These are phyloP conservation scores for Thielaviopsis populi DNA, from an alignment of 2,329 filamentous ascomycete genomes.

Conservation along the genomic window DNA sequence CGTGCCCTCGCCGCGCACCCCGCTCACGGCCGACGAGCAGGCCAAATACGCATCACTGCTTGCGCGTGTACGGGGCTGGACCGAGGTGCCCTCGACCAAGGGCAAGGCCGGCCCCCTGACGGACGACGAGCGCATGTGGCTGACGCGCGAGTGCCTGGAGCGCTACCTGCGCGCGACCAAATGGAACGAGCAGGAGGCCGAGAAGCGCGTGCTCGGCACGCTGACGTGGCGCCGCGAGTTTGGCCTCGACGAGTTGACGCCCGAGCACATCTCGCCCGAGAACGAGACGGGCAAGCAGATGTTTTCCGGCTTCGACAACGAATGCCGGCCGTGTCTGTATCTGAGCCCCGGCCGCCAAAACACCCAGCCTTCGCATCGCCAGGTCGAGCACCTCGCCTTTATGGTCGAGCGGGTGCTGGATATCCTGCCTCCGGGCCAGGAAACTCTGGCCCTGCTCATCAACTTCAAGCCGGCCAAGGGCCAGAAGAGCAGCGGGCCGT, in stretches of 20 bases:
- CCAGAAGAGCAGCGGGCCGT: slow-evolving; percentile 57
- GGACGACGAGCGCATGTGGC: slow-evolving; percentile 72
- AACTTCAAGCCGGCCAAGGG: slow-evolving; percentile 74
- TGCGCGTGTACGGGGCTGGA: slow-evolving; percentile 40
- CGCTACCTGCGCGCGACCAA: slow-evolving; percentile 89
- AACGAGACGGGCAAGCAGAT: slow-evolving; percentile 96
- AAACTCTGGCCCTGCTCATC: slow-evolving; percentile 74
- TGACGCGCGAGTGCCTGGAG: slow-evolving; percentile 81
- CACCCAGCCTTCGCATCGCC: slow-evolving; percentile 69
- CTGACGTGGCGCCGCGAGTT: slow-evolving; percentile 85
- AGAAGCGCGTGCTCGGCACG: slow-evolving; percentile 65
- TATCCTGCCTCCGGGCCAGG: slow-evolving; percentile 72
- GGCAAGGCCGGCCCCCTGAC: slow-evolving; percentile 50
- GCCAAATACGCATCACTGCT: slow-evolving; percentile 70
- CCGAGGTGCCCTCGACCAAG: slow-evolving; percentile 35
- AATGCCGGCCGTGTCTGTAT: slow-evolving; percentile 78
- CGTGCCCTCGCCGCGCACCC: slow-evolving; percentile 39
- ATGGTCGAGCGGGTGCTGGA: slow-evolving; percentile 89
- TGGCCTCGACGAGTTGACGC: slow-evolving; percentile 60
- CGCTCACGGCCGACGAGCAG: slow-evolving; percentile 62
- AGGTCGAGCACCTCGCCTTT: slow-evolving; percentile 87
- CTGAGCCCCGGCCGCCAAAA: slow-evolving; percentile 84
- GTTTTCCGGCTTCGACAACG: slow-evolving; percentile 71
- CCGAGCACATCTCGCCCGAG: slow-evolving; percentile 81
- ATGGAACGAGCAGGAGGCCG: slow-evolving; percentile 63